Base-by-base conservation (phyloP, 192 early-diverging fungal genomes). In the Mortierella hygrophila region DNA sequence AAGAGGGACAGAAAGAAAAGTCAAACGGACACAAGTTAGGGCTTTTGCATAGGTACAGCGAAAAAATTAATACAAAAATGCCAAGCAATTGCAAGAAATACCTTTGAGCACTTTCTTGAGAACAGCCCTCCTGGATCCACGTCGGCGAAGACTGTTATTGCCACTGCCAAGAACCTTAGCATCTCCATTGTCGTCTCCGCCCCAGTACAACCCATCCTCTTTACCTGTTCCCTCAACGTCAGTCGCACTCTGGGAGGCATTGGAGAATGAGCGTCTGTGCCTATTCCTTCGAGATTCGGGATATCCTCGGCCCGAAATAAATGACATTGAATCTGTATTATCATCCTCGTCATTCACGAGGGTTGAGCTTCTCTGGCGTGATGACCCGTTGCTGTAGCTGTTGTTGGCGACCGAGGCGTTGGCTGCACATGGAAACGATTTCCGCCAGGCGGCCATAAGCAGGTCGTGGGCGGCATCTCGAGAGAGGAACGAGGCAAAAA, bases 401-500 rank as follows among this genome's bases (percentile, higher is more conserved):
- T 23, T 29, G 21, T 21, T 75, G 49, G 78, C 68, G 11, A 46
- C 72, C 16, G 75, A 79, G 40, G 82, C 76, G 65, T 78, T 84
- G 38, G 75, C 80, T 80, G 81, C 77, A 20, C 81, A 81, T n/a
- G 88, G 88, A 68, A 84, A 84, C 3, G 80, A 77, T 49, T 84
- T 77, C 57, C 82, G 70, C 94, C 95, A 95, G 74, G 94, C 74
- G 35, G 95, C 94, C 76, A 92, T 89, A 9, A 97, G 88, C 81
- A 94, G 87, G 81, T 95, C 94, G 68, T 93, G 94, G 0, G 93
- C 94, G 41, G 90, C 91, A 69, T 98, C 97, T 71, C 97, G 95
- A 52, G 94, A 94, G 8, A 98, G 88, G 75, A 98, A 97, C 6
- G 97, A 98, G 7, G 94, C 93, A 75, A 98, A 98, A 52, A 95